phyloP scores from a whole-genome alignment of 2,329 filamentous ascomycete genomes.

The Capronia americana region DNA sequence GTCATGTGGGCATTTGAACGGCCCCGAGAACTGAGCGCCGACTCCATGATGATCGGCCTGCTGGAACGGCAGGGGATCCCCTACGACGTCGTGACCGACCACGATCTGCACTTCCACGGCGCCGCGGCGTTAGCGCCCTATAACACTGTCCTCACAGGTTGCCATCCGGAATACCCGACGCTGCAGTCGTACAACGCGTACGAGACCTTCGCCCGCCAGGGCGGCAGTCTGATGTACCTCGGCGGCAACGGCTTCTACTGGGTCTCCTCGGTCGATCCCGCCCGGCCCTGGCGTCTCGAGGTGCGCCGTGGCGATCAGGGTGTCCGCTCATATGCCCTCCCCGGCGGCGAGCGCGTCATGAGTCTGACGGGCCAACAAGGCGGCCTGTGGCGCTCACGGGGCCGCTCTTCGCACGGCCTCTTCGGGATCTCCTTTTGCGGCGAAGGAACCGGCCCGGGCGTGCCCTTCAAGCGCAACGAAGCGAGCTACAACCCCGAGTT shows the following conservation, averaged over 20 bases:
- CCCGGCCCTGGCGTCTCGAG: slow-evolving; percentile 44
- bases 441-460: slow-evolving; percentile 44
- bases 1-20: slow-evolving; percentile 48
- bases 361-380: slow-evolving; percentile 44
- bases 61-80: slow-evolving; percentile 43
- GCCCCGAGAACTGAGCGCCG: slow-evolving; percentile 48
- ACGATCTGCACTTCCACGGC: slow-evolving; percentile 45
- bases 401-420: slow-evolving; percentile 43
- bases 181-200: slow-evolving; percentile 42
- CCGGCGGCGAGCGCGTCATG: slow-evolving; percentile 43
- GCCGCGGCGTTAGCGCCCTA: slow-evolving; percentile 36
- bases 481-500: slow-evolving; percentile 29
- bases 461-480: slow-evolving; percentile 38
- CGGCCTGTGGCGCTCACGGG: slow-evolving; percentile 46
- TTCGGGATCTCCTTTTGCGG: slow-evolving; percentile 45
- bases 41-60: slow-evolving; percentile 47
- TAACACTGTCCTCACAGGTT: slow-evolving; percentile 43
- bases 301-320: slow-evolving; percentile 47
- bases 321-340: slow-evolving; percentile 38
- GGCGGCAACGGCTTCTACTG: slow-evolving; percentile 51
- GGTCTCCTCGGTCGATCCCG: slow-evolving; percentile 30
- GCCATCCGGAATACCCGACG: slow-evolving; percentile 48
- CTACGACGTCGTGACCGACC: slow-evolving; percentile 50
- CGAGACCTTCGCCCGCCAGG: slow-evolving; percentile 41
- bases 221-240: slow-evolving; percentile 49